A percentile compares a stretch with the other conserved stretches of the same genome.
phyloP scores from a whole-genome alignment of 805 yeast genomes.

The Ogataea sp. region DNA sequence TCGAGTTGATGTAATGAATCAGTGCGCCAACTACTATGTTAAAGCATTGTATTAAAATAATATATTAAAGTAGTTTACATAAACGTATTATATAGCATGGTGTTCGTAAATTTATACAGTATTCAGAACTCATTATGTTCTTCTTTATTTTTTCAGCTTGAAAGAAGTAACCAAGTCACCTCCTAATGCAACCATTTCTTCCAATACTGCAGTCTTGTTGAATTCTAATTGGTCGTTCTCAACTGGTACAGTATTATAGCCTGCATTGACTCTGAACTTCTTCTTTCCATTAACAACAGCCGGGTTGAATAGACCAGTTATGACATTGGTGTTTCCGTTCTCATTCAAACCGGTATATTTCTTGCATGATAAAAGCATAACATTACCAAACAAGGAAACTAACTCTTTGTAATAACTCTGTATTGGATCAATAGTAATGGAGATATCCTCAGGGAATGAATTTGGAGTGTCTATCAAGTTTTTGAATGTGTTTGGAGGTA shows the following conservation, averaged over 20 bases:
- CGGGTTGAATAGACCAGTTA: slow-evolving; percentile 81
- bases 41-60: too few species aligned
- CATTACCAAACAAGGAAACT: slow-evolving; percentile 53
- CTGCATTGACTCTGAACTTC: slow-evolving; percentile 74
- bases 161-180: slow-evolving; percentile 46
- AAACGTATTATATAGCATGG: too few species aligned
- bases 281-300: slow-evolving; percentile 42
- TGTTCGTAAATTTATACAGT: too few species aligned
- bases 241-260: slow-evolving; percentile 62
- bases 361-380: slow-evolving; percentile 61
- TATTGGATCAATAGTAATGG: slow-evolving; percentile 44
- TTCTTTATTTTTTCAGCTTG: slow-evolving; percentile 12
- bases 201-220: slow-evolving; percentile 64
- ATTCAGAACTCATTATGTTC: too few species aligned
- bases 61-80: neutral
- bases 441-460: slow-evolving; percentile 31
- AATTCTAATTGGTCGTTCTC: slow-evolving; percentile 43
- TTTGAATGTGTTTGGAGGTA: slow-evolving; percentile 48
- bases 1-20: too few species aligned
- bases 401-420: slow-evolving; percentile 54
- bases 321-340: slow-evolving; percentile 42
- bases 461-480: slow-evolving; percentile 40
- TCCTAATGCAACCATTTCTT: slow-evolving; percentile 63
- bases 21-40: too few species aligned
- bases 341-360: slow-evolving; percentile 46